Evolutionary conservation across 2,329 filamentous ascomycete genomes (phyloP), one percentile per base, ranked within the genome.

Genomic region (Tolypocladium tropicale): DNA sequence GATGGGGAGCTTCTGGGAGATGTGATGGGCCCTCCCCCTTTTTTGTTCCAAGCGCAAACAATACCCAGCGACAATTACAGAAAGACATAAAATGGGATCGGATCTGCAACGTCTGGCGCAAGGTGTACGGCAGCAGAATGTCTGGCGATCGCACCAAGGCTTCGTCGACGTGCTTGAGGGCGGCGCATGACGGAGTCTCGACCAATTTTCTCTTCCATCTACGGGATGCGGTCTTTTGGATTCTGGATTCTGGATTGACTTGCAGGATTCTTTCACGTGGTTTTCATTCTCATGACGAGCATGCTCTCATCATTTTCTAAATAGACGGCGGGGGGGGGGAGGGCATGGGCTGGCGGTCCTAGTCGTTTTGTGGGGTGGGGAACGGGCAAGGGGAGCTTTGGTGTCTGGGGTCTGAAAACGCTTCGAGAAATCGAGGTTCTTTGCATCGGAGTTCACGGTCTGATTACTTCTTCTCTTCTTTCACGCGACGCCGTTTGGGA

Each of bases 1-100:
- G 6, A 61, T 70, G 58, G 62, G 65, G 56, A 65, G 62, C 54
- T 66, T 68, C 54, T 73, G 71, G 71, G 70, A 72, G 53, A 62
- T 72, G 58, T 72, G 61, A 71, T 54, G 16, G 46, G 10, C 7
- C n/a, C 53, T 56, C 37, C 37, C n/a, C n/a, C 7, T 18, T 55
- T 56, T 46, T 43, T 14, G 50, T 34, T 55, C 55, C 18, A 63
- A n/a, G 63, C 65, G 66, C 62, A 67, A 60, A 60, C 59, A 65
- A 69, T 69, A 69, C 66, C 65, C 66, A 63, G 14, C 53, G 33
- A 53, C 39, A 32, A 43, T n/a, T 33, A 43, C 52, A 43, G 36
- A 53, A 21, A 53, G 36, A 53, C 25, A 43, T 30, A 53, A 53
- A 53, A 33, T n/a, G 39, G n/a, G 21, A 30, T 30, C 28, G 51